These are phyloP conservation scores for Serendipita sp. DNA, from an alignment of 768 basidiomycete genomes.

Conservation along the genomic window DNA sequence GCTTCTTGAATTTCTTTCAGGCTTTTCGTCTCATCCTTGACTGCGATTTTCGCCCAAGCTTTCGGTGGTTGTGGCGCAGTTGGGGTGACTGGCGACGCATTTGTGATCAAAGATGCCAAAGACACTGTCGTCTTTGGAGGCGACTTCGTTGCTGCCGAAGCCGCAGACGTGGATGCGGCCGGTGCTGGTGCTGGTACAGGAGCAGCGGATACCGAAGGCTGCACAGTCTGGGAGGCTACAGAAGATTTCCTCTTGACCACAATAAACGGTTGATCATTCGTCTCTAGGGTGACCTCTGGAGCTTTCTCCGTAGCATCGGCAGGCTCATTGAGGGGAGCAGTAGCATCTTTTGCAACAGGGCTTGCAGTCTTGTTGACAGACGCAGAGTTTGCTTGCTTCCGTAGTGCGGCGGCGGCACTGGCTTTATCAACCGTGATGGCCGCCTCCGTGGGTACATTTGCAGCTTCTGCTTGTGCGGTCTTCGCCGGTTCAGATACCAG, in stretches of 20 bases:
- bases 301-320: background rate
- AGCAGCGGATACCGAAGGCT: constrained; percentile 6
- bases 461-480: background rate
- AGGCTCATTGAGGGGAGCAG: background rate
- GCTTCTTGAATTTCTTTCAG: constrained; percentile 92
- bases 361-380: background rate
- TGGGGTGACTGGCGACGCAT: constrained; percentile 15
- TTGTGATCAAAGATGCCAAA: constrained; percentile 13
- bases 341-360: background rate
- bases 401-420: background rate
- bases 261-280: background rate
- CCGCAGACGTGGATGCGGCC: constrained; percentile 16
- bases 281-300: background rate
- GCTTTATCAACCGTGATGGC: too few species aligned
- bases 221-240: background rate
- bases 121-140: constrained; percentile 12
- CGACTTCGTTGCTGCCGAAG: constrained; percentile 8
- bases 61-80: constrained; percentile 27
- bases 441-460: background rate
- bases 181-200: constrained; percentile 16
- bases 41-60: constrained; percentile 57
- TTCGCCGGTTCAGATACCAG: too few species aligned
- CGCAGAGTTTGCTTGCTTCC: background rate
- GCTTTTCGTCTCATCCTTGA: constrained; percentile 45
- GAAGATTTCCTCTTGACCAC: background rate